Evolutionary conservation across 768 basidiomycete species (phyloP).

Genomic region (Leccinum sublutescens): DNA sequence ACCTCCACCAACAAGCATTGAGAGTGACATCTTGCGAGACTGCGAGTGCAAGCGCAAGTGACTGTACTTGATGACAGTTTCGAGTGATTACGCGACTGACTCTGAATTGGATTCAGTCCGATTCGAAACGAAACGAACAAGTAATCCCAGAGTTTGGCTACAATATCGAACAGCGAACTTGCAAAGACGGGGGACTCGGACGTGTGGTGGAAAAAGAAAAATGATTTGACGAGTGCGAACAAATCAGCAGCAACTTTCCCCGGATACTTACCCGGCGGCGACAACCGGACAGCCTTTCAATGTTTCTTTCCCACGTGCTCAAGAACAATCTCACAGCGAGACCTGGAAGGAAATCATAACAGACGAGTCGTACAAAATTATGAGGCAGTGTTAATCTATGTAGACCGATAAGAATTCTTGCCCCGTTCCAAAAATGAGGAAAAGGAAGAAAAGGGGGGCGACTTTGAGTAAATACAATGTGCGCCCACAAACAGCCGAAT

Average conservation of each 20-base stretch:
- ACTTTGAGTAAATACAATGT: constrained; percentile 17
- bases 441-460: not conserved
- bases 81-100: not conserved
- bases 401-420: constrained; percentile 21
- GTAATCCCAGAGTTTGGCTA: not conserved
- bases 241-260: not conserved
- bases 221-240: not conserved
- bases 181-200: not conserved
- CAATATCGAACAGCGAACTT: not conserved
- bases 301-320: constrained; percentile 20
- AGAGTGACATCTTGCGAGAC: constrained; percentile 56
- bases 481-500: constrained; percentile 1
- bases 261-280: not conserved
- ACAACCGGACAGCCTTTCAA: not conserved
- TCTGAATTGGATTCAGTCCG: not conserved
- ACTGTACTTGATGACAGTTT: not conserved
- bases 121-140: not conserved
- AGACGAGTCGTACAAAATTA: constrained; percentile 23
- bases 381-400: constrained; percentile 28
- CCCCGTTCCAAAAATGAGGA: constrained; percentile 20
- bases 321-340: not conserved
- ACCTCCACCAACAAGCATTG: constrained; percentile 61
- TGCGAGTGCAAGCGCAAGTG: not conserved
- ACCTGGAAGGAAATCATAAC: not conserved
- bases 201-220: not conserved